A percentile compares a stretch with the other conserved stretches of the same genome.
These are phyloP conservation scores for Tricholoma flavovirens DNA, from an alignment of 768 basidiomycete species.

Conservation along the genomic window DNA sequence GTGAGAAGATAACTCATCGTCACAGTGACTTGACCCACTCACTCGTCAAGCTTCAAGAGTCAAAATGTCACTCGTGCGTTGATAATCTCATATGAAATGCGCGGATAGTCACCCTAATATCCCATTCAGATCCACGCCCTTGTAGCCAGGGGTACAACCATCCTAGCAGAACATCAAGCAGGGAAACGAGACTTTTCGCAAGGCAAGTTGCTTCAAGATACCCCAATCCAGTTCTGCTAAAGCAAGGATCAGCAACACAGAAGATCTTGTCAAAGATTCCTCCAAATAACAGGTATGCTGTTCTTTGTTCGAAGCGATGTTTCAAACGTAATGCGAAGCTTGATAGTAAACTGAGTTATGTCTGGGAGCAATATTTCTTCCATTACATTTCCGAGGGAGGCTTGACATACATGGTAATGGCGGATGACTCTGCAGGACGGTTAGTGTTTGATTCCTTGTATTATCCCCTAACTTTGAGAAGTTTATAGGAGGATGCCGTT, in stretches of 20 bases:
- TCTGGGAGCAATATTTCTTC: constrained; percentile 90
- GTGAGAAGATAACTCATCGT: neutral
- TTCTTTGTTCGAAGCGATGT: neutral
- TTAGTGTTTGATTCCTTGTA: constrained; percentile 26
- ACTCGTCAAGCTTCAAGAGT: no score
- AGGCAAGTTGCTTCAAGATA: constrained; percentile 42
- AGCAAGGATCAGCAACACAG: constrained; percentile 53
- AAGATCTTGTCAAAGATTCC: constrained; percentile 95
- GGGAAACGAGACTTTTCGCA: constrained; percentile 85
- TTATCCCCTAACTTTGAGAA: constrained; percentile 1
- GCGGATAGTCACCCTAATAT: neutral
- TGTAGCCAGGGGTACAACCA: constrained; percentile 68
- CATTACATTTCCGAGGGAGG: constrained; percentile 91
- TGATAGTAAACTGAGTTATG: constrained; percentile 73
- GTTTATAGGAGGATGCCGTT: constrained; percentile 79
- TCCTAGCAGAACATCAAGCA: constrained; percentile 84
- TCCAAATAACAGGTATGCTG: constrained; percentile 65
- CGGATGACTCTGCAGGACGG: constrained; percentile 90
- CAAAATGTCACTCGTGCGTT: constrained; percentile 27
- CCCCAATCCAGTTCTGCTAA: neutral
- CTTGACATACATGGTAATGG: constrained; percentile 88
- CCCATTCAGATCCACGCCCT: constrained; percentile 69
- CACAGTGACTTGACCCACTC: no score
- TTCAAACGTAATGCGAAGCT: constrained; percentile 1
- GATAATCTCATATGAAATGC: neutral